phyloP scores from a whole-genome alignment of 2,329 filamentous ascomycete genomes.

The Penicillium freii region DNA sequence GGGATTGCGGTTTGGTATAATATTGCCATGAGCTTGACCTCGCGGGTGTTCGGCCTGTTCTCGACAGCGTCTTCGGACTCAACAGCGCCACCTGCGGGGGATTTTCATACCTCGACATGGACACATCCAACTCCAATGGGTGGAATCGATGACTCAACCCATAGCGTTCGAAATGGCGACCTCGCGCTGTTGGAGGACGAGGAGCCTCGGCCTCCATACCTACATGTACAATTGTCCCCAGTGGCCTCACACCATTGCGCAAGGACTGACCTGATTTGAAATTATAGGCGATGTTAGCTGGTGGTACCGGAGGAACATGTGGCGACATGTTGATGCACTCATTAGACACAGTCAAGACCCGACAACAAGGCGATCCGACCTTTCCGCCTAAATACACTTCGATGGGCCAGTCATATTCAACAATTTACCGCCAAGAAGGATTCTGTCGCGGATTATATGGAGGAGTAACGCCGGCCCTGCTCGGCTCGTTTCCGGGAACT shows the following conservation, averaged over 20 bases:
- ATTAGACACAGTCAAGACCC: slow-evolving; percentile 95
- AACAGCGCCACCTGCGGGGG: slow-evolving; percentile 23
- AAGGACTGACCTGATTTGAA: slow-evolving; percentile 8
- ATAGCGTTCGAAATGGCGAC: slow-evolving; percentile 37
- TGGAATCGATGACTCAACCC: slow-evolving; percentile 11
- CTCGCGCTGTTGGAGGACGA: slow-evolving; percentile 46
- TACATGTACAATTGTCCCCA: slow-evolving; percentile 55
- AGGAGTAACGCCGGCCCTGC: slow-evolving; percentile 85
- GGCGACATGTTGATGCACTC: slow-evolving; percentile 99
- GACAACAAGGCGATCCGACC: slow-evolving; percentile 93
- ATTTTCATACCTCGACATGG: slow-evolving; percentile 29
- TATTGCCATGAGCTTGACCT: slow-evolving; percentile 58
- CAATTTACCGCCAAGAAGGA: slow-evolving; percentile 90
- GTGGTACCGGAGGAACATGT: slow-evolving; percentile 85
- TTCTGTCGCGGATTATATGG: slow-evolving; percentile 82
- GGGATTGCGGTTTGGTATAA: slow-evolving; percentile 30
- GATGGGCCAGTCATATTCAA: slow-evolving; percentile 85
- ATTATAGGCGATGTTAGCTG: slow-evolving; percentile 84
- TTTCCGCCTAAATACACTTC: slow-evolving; percentile 90
- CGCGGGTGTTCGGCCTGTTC: slow-evolving; percentile 54
- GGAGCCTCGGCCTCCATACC: slow-evolving; percentile 60
- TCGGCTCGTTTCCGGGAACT: slow-evolving; percentile 91
- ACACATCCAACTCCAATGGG: slow-evolving; percentile 28
- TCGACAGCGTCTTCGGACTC: slow-evolving; percentile 40
- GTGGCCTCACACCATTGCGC: neutral